Base-by-base conservation (phyloP, 768 basidiomycete genomes). In the Pholiota molesta region DNA sequence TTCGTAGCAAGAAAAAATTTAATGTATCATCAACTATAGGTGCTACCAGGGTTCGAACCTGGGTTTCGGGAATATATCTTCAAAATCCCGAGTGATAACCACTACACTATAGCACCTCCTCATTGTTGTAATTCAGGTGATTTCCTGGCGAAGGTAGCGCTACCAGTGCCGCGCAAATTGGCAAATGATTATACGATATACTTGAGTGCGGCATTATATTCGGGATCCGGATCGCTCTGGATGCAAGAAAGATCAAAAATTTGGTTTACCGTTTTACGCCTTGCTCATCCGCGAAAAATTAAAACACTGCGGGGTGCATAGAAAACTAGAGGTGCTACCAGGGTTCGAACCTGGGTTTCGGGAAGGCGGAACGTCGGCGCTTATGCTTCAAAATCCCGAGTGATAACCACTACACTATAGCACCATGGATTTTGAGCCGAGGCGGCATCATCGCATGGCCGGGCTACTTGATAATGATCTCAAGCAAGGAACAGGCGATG, bases 71-170 rank as follows among this genome's bases (percentile, higher is more conserved):
- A 73, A 72, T 53, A 45, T 55, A 51, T 5, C 19, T 21, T 70
- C 69, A 72, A 70, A 70, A 72, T 72, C 69, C 71, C 66, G 69
- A 69, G 71, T 71, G 71, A 71, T 71, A 68, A 71, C 71, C 71
- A 66, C 71, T 71, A 71, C 71, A 71, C 71, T 71, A 71, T 71
- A 71, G 71, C 66, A 67, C 71, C 71, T 35, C 57, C 26, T 11
- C 5, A 19, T 2, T 21, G 6, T n/a, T n/a, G n/a, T n/a, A n/a
- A n/a, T n/a, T n/a, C n/a, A n/a, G n/a, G n/a, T n/a, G n/a, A n/a
- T n/a, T n/a, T n/a, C n/a, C n/a, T n/a, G n/a, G n/a, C n/a, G n/a
- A n/a, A n/a, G n/a, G n/a, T n/a, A n/a, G n/a, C n/a, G n/a, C n/a
- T n/a, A n/a, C n/a, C n/a, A n/a, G n/a, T n/a, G n/a, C n/a, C n/a